These are phyloP conservation scores for Xylariaceae sp. DNA, from an alignment of 2,329 filamentous ascomycete species.

Conservation along the genomic window DNA sequence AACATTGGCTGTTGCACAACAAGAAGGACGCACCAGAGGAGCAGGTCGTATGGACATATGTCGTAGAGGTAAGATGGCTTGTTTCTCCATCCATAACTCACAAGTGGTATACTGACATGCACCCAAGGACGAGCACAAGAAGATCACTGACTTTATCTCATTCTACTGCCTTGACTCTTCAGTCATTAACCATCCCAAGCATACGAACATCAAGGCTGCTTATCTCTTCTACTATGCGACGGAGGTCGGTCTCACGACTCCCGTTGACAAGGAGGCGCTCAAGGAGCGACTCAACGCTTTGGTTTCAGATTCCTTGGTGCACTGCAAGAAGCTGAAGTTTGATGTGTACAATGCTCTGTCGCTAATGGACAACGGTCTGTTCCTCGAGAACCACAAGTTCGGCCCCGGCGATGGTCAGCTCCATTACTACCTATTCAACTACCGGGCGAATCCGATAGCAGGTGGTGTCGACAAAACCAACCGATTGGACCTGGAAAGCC, in stretches of 20 bases:
- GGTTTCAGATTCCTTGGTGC: slow-evolving; percentile 77
- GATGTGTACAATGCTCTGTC: slow-evolving; percentile 97
- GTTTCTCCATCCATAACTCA: background rate
- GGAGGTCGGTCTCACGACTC: slow-evolving; percentile 63
- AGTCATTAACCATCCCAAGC: slow-evolving; percentile 74
- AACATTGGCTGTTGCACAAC: slow-evolving; percentile 81
- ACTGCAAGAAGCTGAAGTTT: slow-evolving; percentile 78
- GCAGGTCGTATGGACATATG: slow-evolving; percentile 89
- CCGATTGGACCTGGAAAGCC: slow-evolving; percentile 66
- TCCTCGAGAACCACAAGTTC: slow-evolving; percentile 91
- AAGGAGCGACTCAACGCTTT: slow-evolving; percentile 77
- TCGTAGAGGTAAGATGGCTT: slow-evolving; percentile 61
- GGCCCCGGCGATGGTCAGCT: slow-evolving; percentile 90
- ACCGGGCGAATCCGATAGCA: slow-evolving; percentile 76
- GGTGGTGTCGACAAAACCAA: slow-evolving; percentile 81
- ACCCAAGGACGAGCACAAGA: slow-evolving; percentile 55
- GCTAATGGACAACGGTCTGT: slow-evolving; percentile 87
- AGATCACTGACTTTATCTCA: slow-evolving; percentile 93
- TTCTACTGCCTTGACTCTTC: slow-evolving; percentile 95
- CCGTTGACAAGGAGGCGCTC: slow-evolving; percentile 52
- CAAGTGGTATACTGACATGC: slow-evolving; percentile 19
- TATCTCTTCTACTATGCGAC: slow-evolving; percentile 98
- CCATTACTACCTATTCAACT: slow-evolving; percentile 98
- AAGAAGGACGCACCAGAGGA: slow-evolving; percentile 55
- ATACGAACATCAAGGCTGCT: slow-evolving; percentile 76